phyloP scores from a whole-genome alignment of 2,329 filamentous ascomycete genomes.

The Cyclaneusma minus region DNA sequence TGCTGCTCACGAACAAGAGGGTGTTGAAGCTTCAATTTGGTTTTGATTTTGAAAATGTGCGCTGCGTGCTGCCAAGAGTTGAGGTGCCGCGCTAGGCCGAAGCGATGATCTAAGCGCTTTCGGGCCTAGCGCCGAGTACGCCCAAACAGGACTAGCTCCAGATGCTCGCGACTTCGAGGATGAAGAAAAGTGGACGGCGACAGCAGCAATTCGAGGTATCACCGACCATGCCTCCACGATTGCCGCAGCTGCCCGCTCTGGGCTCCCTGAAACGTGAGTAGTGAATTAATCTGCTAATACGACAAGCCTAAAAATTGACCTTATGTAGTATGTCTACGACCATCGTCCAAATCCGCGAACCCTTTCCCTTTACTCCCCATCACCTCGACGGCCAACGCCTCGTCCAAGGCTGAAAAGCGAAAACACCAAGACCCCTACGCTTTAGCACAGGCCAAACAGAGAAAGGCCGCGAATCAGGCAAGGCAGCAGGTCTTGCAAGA shows the following conservation, averaged over 20 bases:
- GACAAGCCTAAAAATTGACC: constrained; percentile 5
- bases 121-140: constrained; percentile 2
- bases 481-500: constrained; percentile 55
- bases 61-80: constrained; percentile 2
- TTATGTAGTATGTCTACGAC: constrained; percentile 42
- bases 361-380: constrained; percentile 37
- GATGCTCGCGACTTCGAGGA: too few relatives aligned
- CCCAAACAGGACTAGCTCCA: neutral
- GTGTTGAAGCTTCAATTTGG: constrained; percentile 13
- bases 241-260: constrained; percentile 43
- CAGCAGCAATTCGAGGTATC: too few relatives aligned
- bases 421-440: constrained; percentile 69
- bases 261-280: constrained; percentile 43
- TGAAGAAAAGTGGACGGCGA: too few relatives aligned
- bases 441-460: constrained; percentile 64
- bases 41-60: constrained; percentile 16
- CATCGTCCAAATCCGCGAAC: constrained; percentile 28
- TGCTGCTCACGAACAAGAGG: constrained; percentile 13
- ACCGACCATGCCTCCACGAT: constrained; percentile 46
- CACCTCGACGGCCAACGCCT: constrained; percentile 48
- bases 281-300: neutral
- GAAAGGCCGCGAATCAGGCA: constrained; percentile 69
- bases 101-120: too few relatives aligned
- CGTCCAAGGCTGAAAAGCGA: constrained; percentile 45
- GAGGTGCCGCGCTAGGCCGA: constrained; percentile 2